These are phyloP conservation scores for Aureobasidium subglaciale DNA, from an alignment of 2,329 filamentous ascomycete species.

Conservation along the genomic window DNA sequence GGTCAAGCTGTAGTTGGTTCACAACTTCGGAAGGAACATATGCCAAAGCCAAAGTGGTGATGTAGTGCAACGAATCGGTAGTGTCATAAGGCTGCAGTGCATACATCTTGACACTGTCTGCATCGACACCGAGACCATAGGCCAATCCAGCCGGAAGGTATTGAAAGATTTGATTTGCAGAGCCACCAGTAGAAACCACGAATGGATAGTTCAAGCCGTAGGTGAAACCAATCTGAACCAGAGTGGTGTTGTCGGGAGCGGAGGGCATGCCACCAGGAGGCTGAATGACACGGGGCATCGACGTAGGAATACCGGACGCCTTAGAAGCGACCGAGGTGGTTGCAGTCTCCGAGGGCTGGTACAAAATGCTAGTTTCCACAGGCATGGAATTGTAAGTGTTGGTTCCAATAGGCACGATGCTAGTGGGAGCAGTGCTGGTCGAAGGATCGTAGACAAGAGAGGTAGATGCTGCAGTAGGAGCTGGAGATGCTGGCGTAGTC, in stretches of 20 bases:
- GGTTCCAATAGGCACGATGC: conserved; percentile 41
- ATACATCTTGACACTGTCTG: conserved; percentile 55
- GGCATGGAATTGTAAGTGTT: conserved; percentile 40
- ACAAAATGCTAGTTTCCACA: conserved; percentile 56
- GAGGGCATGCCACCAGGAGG: conserved; percentile 54
- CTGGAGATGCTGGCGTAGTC: conserved; percentile 11
- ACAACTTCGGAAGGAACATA: conserved; percentile 40
- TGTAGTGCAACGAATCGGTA: conserved; percentile 59
- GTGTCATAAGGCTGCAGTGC: conserved; percentile 74
- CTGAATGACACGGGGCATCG: conserved; percentile 67
- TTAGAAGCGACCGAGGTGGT: conserved; percentile 32
- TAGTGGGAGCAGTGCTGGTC: conserved; percentile 29
- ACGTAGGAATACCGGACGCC: conserved; percentile 52
- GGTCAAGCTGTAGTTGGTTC: conserved; percentile 56
- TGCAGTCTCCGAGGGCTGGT: conserved; percentile 41
- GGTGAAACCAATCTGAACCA: conserved; percentile 80
- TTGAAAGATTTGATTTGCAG: conserved; percentile 78
- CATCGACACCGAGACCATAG: conserved; percentile 49
- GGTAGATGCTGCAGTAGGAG: conserved; percentile 13
- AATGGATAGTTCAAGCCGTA: conserved; percentile 78
- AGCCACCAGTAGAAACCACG: conserved; percentile 62
- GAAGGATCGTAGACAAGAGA: conserved; percentile 22
- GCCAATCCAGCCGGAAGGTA: conserved; percentile 66
- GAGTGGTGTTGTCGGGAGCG: conserved; percentile 56
- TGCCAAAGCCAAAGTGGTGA: conserved; percentile 65